phyloP scores from a whole-genome alignment of 2,329 filamentous ascomycete species.

The Bimuria novae-zelandiae region DNA sequence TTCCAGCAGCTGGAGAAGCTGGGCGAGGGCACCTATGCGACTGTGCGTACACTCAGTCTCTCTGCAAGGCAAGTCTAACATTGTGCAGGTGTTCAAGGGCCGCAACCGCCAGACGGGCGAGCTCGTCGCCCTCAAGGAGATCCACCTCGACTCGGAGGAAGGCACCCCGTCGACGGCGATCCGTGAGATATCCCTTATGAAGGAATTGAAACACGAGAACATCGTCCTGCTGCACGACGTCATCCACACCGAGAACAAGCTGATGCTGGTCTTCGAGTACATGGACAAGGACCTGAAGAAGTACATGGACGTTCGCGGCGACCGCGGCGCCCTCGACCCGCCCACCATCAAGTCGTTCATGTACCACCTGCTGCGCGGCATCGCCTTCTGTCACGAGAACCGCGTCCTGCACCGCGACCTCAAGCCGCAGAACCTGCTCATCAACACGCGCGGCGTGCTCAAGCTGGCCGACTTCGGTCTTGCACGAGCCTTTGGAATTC shows the following conservation, averaged over 20 bases:
- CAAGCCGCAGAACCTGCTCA: conserved; percentile 95
- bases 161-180: conserved; percentile 97
- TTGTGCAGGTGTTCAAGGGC: conserved; percentile 87
- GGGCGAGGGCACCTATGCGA: conserved; percentile 97
- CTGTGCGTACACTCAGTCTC: conserved; percentile 62
- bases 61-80: conserved; percentile 22
- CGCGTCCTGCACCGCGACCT: conserved; percentile 92
- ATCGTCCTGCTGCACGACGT: conserved; percentile 98
- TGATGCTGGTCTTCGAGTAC: conserved; percentile 98
- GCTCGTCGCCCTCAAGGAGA: conserved; percentile 96
- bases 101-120: conserved; percentile 96
- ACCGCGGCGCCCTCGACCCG: conserved; percentile 86
- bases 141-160: conserved; percentile 97
- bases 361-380: conserved; percentile 94
- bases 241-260: conserved; percentile 98
- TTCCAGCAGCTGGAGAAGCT: conserved; percentile 99
- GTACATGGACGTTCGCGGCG: conserved; percentile 95
- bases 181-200: conserved; percentile 98
- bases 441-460: conserved; percentile 86
- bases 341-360: conserved; percentile 97
- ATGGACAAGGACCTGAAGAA: conserved; percentile 99
- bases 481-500: conserved; percentile 92
- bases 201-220: conserved; percentile 98
- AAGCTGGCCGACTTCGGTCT: conserved; percentile 96
- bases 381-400: conserved; percentile 98